Evolutionary conservation across 345 rosid genomes (phyloP).

Genomic region (Salix suchowensis): DNA sequence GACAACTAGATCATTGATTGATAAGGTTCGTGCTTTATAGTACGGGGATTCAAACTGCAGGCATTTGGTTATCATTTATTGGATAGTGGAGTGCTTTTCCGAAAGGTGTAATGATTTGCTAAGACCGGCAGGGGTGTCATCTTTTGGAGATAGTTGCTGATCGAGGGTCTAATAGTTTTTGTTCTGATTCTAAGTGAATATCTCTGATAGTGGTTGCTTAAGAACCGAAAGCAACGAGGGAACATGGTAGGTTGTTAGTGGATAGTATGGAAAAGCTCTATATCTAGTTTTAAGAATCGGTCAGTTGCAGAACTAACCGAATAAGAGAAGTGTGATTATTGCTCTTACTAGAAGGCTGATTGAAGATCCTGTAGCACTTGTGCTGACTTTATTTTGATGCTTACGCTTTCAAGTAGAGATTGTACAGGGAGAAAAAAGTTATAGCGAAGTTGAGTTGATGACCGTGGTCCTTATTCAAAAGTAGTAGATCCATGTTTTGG

Average conservation of each 20-base stretch:
- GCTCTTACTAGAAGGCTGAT: slow-evolving; percentile 6
- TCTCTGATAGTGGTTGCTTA: background rate
- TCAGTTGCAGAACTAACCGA: background rate
- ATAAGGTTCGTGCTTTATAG: background rate
- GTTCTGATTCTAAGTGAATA: background rate
- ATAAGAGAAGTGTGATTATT: background rate
- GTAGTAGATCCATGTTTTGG: background rate
- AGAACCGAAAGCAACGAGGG: background rate
- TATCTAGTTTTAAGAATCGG: background rate
- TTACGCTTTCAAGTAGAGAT: background rate
- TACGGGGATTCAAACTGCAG: background rate
- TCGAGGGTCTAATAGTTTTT: background rate
- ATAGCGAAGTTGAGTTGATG: background rate
- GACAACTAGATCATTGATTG: background rate
- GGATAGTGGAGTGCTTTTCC: background rate
- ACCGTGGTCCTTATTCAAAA: background rate
- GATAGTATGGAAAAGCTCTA: background rate
- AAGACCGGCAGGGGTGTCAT: background rate
- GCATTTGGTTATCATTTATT: background rate
- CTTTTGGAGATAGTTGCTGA: background rate
- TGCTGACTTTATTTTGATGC: background rate
- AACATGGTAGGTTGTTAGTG: background rate
- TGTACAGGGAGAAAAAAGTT: background rate
- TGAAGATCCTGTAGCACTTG: background rate
- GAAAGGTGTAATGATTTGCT: background rate